These are phyloP conservation scores for Penicillium pancosmium DNA, from an alignment of 495 filamentous ascomycete species.

Conservation along the genomic window DNA sequence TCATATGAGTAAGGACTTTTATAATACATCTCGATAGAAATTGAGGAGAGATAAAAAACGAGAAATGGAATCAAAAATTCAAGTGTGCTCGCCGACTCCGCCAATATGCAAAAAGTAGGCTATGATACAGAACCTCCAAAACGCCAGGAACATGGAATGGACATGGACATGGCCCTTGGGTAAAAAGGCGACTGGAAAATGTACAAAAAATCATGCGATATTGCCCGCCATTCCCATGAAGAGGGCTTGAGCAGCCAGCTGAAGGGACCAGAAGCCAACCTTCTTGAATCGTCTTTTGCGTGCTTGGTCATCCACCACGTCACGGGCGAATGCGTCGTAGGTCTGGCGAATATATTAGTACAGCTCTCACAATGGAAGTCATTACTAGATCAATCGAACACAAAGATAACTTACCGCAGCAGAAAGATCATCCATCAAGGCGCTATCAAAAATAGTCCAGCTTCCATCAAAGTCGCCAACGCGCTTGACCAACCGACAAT, in stretches of 20 bases:
- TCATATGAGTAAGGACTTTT: not conserved
- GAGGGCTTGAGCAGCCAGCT: conserved; percentile 88
- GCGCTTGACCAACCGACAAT: conserved; percentile 89
- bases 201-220: conserved; percentile 58
- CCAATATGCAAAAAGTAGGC: conserved; percentile 16
- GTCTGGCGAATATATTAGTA: conserved; percentile 46
- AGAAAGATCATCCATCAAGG: conserved; percentile 92
- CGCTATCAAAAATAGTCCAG: conserved; percentile 94
- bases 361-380: not conserved
- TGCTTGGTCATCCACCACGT: conserved; percentile 83
- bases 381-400: not conserved
- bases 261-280: conserved; percentile 94
- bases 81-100: conserved; percentile 20
- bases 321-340: conserved; percentile 87
- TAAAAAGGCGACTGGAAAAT: conserved; percentile 14
- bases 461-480: conserved; percentile 88
- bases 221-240: conserved; percentile 94
- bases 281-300: conserved; percentile 88
- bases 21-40: conserved; percentile 4
- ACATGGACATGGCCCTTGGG: not conserved
- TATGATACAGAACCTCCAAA: conserved; percentile 25
- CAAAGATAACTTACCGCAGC: conserved; percentile 62
- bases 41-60: conserved; percentile 4
- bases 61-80: not conserved
- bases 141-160: conserved; percentile 12